Evolutionary conservation across 192 early-diverging fungal genomes (phyloP).

Genomic region (Martensiomyces pterosporus): DNA sequence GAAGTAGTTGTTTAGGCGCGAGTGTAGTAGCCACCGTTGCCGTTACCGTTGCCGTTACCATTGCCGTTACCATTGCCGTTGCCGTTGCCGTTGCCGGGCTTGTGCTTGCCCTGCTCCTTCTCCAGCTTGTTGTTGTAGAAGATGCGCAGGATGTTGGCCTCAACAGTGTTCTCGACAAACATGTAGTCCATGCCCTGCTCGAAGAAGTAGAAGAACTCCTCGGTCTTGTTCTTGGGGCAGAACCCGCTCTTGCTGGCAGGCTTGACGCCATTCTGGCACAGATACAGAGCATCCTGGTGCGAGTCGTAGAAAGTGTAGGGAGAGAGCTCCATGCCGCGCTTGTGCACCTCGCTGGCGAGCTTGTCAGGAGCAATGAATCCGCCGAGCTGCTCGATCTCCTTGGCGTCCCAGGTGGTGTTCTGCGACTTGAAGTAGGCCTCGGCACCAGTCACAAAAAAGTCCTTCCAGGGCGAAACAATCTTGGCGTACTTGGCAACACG

Average conservation of each 20-base stretch:
- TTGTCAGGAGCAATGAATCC: constrained; percentile 27
- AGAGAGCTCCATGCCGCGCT: constrained; percentile 29
- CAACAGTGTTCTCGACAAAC: constrained; percentile 48
- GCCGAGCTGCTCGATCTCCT: constrained; percentile 30
- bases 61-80: too few species aligned
- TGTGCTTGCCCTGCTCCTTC: background rate
- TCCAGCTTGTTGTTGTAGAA: constrained; percentile 10
- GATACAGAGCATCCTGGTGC: constrained; percentile 32
- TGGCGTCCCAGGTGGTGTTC: constrained; percentile 32
- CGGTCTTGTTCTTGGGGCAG: constrained; percentile 16
- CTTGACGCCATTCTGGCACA: constrained; percentile 19
- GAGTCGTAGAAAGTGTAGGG: constrained; percentile 51
- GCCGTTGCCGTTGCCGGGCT: too few species aligned
- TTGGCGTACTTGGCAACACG: constrained; percentile 18
- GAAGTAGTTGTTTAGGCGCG: background rate
- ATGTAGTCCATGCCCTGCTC: constrained; percentile 37
- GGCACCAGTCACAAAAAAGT: constrained; percentile 40
- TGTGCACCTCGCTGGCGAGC: constrained; percentile 23
- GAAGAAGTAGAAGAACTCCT: constrained; percentile 46
- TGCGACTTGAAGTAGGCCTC: constrained; percentile 12
- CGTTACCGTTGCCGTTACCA: too few species aligned
- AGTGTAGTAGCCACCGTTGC: too few species aligned
- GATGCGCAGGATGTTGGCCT: constrained; percentile 19
- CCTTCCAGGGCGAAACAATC: constrained; percentile 49
- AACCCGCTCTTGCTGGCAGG: background rate